Percentiles rank a stretch among this genome's conserved stretches.
Conservation (phyloP, 768 basidiomycete genomes). For the Naganishia onofrii region DNA sequence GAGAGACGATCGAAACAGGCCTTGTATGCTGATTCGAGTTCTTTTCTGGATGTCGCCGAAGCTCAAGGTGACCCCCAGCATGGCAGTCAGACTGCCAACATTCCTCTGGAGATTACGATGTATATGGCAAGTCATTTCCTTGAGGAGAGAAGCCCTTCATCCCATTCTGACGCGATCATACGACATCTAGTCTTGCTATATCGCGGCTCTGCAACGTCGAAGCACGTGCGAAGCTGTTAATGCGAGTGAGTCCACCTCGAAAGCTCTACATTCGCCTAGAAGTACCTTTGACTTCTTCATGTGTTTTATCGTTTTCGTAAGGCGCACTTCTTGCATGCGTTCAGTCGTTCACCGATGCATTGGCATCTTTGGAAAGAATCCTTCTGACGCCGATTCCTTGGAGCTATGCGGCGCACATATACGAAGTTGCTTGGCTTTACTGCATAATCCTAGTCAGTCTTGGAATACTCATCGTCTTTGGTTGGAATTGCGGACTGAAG, state of each 20-base stretch:
- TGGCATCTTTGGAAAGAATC: constrained; percentile 46
- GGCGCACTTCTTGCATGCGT: constrained; percentile 40
- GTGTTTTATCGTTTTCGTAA: neutral
- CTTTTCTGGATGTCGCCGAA: neutral
- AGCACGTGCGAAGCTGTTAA: constrained; percentile 48
- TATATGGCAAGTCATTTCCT: constrained; percentile 38
- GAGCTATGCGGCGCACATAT: constrained; percentile 48
- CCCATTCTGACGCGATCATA: neutral
- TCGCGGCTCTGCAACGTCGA: constrained; percentile 41
- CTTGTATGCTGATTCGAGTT: constrained; percentile 23
- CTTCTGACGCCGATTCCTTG: constrained; percentile 50
- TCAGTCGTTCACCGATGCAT: constrained; percentile 39
- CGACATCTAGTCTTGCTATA: constrained; percentile 33
- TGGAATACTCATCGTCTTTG: neutral
- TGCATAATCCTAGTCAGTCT: constrained; percentile 37
- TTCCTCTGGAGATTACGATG: constrained; percentile 46
- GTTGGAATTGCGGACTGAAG: neutral
- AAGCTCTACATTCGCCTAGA: too few species aligned
- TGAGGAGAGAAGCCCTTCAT: neutral
- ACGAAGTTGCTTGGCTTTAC: constrained; percentile 48
- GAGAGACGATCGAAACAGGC: constrained; percentile 25
- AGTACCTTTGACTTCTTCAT: neutral
- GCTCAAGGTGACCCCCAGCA: neutral
- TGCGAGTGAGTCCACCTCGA: constrained; percentile 26
- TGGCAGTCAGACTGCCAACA: constrained; percentile 32